Conservation (phyloP, 306 rosid genomes). For the Cicer pinnatifidum region DNA sequence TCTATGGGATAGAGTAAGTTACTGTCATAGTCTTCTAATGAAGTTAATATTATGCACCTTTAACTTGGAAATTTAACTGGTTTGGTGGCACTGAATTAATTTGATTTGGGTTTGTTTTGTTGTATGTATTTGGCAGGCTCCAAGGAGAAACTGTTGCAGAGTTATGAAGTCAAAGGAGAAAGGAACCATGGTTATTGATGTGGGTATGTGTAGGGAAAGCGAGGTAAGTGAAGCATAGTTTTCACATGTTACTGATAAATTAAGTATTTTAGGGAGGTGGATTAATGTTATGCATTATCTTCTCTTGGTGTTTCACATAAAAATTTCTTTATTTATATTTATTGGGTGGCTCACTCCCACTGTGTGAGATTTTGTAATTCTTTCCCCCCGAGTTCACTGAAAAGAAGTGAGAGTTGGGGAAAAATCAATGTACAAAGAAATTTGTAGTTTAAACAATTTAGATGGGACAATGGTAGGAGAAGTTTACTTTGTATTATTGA, state of each 20-base stretch:
- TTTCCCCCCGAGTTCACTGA: conserved; percentile 14
- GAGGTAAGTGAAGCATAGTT: conserved; percentile 70
- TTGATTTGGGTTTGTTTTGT: conserved; percentile 37
- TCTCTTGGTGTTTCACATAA: conserved; percentile 39
- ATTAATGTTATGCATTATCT: conserved; percentile 30
- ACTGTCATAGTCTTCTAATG: conserved; percentile 1
- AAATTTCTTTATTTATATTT: conserved; percentile 53
- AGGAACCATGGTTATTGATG: conserved; percentile 71
- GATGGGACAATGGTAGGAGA: conserved; percentile 4
- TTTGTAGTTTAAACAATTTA: conserved; percentile 38
- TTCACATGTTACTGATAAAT: conserved; percentile 19
- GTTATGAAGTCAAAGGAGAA: conserved; percentile 55
- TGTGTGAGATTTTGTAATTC: conserved; percentile 49
- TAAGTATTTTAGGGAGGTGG: conserved; percentile 31
- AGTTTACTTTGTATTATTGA: conserved; percentile 23
- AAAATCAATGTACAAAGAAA: conserved; percentile 50
- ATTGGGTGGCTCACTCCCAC: conserved; percentile 38
- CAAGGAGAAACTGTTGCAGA: conserved; percentile 96
- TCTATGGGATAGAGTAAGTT: conserved; percentile 90
- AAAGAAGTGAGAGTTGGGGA: conserved; percentile 37
- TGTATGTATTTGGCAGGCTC: conserved; percentile 63
- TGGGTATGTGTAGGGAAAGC: conserved; percentile 71
- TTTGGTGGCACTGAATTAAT: conserved; percentile 23
- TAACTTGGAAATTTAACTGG: neutral
- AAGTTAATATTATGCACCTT: neutral